A percentile compares a stretch with the other conserved stretches of the same genome.
Conservation (phyloP, 371 early-diverging fungal genomes). For the Mucor mucedo region DNA sequence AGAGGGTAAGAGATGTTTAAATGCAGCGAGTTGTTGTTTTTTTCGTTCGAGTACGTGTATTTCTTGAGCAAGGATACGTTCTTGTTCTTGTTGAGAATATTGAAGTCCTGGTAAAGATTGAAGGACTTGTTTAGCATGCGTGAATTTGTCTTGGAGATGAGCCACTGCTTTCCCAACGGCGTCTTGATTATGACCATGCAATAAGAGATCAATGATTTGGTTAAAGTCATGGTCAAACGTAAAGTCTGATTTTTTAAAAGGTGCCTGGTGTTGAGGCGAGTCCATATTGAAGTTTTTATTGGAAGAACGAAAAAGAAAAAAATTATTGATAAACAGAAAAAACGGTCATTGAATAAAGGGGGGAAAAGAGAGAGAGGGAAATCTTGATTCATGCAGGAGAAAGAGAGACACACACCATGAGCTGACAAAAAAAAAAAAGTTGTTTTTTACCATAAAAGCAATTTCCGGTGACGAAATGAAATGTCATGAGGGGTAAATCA, state of each 20-base stretch:
- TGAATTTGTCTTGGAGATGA: slow-evolving; percentile 47
- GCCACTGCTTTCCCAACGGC: slow-evolving; percentile 53
- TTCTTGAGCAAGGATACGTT: slow-evolving; percentile 42
- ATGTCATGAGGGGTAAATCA: slow-evolving; percentile 3
- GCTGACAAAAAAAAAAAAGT: neutral
- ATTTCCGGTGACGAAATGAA: neutral
- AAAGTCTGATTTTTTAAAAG: slow-evolving; percentile 49
- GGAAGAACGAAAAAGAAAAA: no score
- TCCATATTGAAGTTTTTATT: slow-evolving; percentile 5
- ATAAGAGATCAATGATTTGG: slow-evolving; percentile 40
- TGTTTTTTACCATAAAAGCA: no score
- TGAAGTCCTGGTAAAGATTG: slow-evolving; percentile 54
- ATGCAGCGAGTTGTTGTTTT: slow-evolving; percentile 34
- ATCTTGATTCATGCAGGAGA: neutral
- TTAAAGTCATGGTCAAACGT: slow-evolving; percentile 47
- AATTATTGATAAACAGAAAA: neutral
- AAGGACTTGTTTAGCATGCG: slow-evolving; percentile 42
- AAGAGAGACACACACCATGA: no score
- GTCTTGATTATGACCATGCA: slow-evolving; percentile 39
- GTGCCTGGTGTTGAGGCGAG: slow-evolving; percentile 8
- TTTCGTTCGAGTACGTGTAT: slow-evolving; percentile 33
- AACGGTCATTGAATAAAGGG: neutral
- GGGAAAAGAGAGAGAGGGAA: neutral
- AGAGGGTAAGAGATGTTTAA: slow-evolving; percentile 6
- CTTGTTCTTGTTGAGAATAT: slow-evolving; percentile 52